Percentiles rank a stretch among this genome's conserved stretches.
Conservation (phyloP, 2,329 filamentous ascomycete species). For the Fusarium neocosmosporiellum region DNA sequence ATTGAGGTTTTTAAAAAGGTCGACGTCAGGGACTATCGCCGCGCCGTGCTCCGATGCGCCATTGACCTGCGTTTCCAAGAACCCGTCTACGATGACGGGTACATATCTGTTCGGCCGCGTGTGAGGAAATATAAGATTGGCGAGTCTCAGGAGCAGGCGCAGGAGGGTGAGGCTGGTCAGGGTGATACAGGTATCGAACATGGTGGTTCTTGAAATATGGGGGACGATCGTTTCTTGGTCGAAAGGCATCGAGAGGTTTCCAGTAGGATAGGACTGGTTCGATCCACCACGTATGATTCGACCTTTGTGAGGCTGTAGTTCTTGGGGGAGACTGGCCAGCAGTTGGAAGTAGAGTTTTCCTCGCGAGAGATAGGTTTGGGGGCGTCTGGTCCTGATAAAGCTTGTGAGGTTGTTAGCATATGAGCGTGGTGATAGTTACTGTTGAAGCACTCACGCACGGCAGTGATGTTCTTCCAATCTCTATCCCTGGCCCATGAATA, state of each 20-base stretch:
- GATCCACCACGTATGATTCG: background rate
- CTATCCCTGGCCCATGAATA: background rate
- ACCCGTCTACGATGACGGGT: background rate
- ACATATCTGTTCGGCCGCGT: background rate
- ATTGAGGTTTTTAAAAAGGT: slow-evolving; percentile 1
- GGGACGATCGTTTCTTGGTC: background rate
- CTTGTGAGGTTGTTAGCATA: background rate
- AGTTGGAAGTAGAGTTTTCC: slow-evolving; percentile 22
- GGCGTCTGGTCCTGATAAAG: slow-evolving; percentile 3
- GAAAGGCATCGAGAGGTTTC: background rate
- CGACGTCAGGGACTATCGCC: background rate
- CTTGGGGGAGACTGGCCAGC: slow-evolving; percentile 23
- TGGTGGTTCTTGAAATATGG: background rate
- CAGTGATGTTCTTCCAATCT: slow-evolving; percentile 10
- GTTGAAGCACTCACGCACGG: background rate
- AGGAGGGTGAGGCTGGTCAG: background rate
- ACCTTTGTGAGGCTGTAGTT: slow-evolving; percentile 8
- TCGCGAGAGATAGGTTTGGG: slow-evolving; percentile 3
- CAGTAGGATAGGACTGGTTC: background rate
- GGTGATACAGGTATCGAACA: background rate
- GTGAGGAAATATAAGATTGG: background rate
- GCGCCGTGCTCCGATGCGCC: background rate
- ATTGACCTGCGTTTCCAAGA: background rate
- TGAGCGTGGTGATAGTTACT: no score
- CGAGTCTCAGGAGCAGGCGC: no score